Conservation (phyloP, 768 basidiomycete species). For the Lanmaoa rubissima region DNA sequence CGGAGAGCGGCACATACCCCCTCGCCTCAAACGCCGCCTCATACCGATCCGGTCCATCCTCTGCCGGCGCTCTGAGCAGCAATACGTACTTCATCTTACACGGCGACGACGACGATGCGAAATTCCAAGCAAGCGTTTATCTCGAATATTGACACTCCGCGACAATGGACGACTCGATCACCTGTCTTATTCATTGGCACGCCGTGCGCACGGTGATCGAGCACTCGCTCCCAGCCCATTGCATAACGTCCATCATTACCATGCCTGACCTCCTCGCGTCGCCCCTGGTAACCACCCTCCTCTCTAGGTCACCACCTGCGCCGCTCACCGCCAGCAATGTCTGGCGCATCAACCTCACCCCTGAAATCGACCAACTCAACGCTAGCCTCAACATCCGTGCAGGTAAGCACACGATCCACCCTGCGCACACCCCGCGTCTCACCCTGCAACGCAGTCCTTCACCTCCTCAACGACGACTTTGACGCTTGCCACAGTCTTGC, state of each 20-base stretch:
- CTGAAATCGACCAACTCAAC: conserved; percentile 17
- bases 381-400: conserved; percentile 15
- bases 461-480: conserved; percentile 23
- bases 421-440: neutral
- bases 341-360: conserved; percentile 17
- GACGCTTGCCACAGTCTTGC: conserved; percentile 18
- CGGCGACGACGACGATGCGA: neutral
- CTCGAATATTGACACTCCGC: conserved; percentile 5
- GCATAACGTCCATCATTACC: neutral
- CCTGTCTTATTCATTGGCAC: neutral
- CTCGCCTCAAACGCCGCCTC: conserved; percentile 44
- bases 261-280: conserved; percentile 12
- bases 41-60: conserved; percentile 53
- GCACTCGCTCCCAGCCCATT: neutral
- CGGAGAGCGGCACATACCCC: conserved; percentile 54
- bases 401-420: conserved; percentile 1
- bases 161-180: neutral
- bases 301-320: conserved; percentile 13
- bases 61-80: conserved; percentile 39
- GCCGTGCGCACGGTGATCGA: neutral
- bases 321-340: conserved; percentile 13
- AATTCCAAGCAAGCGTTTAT: neutral
- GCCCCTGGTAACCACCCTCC: conserved; percentile 13
- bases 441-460: conserved; percentile 8
- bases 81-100: conserved; percentile 34